Conservation (phyloP, 1,284 basidiomycete species). For the Boletus mariae region DNA sequence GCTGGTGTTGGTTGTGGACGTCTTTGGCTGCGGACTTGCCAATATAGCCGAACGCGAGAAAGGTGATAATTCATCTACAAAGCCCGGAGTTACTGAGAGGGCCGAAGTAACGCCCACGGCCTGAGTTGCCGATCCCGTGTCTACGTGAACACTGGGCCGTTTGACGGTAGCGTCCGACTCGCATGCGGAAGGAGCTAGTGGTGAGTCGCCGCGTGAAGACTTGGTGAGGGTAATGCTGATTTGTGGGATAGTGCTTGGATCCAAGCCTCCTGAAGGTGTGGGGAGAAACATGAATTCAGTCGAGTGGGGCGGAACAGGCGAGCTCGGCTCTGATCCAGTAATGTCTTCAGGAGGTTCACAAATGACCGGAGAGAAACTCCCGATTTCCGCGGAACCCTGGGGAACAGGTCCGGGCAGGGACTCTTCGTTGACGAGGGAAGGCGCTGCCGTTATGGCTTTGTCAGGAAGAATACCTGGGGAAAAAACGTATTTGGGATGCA, state of each 20-base stretch:
- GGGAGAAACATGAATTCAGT: conserved; percentile 13
- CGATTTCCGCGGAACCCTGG: conserved; percentile 27
- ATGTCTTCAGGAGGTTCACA: conserved; percentile 32
- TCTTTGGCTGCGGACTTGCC: conserved; percentile 26
- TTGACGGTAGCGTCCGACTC: conserved; percentile 28
- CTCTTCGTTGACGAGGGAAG: conserved; percentile 15
- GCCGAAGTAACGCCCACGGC: conserved; percentile 12
- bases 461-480: conserved; percentile 16
- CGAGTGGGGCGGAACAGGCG: conserved; percentile 10
- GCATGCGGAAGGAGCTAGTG: conserved; percentile 25
- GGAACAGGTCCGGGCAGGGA: conserved; percentile 10
- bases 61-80: conserved; percentile 24
- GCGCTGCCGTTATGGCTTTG: conserved; percentile 17
- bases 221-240: conserved; percentile 30
- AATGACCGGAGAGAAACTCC: conserved; percentile 25
- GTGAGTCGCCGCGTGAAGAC: conserved; percentile 31
- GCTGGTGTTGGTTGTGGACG: conserved; percentile 26
- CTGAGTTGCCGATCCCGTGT: conserved; percentile 29
- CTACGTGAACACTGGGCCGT: conserved; percentile 30
- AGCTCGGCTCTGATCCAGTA: conserved; percentile 16
- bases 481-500: conserved; percentile 17
- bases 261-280: conserved; percentile 11
- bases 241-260: conserved; percentile 24
- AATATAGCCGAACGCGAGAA: conserved; percentile 16
- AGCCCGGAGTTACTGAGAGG: conserved; percentile 15